Evolutionary conservation across 768 basidiomycete species (phyloP).

Genomic region (Pleurotus ostreatus): DNA sequence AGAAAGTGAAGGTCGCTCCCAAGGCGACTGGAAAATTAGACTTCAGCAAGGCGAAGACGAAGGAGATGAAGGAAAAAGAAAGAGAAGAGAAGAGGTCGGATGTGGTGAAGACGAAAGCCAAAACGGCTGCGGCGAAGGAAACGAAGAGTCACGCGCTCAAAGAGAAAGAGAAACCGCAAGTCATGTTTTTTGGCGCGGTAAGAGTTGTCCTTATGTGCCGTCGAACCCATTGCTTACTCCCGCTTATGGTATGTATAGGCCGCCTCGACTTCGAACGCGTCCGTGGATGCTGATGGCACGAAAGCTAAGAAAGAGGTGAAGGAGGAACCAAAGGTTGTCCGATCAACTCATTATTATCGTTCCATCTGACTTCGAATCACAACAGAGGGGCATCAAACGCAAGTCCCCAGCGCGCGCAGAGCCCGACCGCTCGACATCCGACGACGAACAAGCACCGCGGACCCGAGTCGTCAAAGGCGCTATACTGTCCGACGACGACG

Average conservation of each 20-base stretch:
- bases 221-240: too few species aligned
- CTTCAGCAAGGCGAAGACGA: conserved; percentile 56
- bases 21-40: conserved; percentile 50
- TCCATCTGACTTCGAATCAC: background rate
- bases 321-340: conserved; percentile 15
- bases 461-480: conserved; percentile 41
- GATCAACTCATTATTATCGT: background rate
- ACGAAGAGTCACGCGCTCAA: conserved; percentile 3
- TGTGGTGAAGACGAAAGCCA: conserved; percentile 16
- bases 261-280: background rate
- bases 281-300: background rate
- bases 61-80: conserved; percentile 27
- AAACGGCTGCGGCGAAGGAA: background rate
- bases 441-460: conserved; percentile 3
- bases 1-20: conserved; percentile 20
- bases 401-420: conserved; percentile 32
- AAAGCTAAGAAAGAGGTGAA: conserved; percentile 13
- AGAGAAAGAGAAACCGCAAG: conserved; percentile 10
- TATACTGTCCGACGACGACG: conserved; percentile 63
- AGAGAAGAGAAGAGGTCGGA: conserved; percentile 17
- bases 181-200: background rate
- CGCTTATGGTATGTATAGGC: too few species aligned
- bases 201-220: background rate
- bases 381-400: conserved; percentile 36
- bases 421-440: conserved; percentile 19